Base-by-base conservation (phyloP, 2,329 filamentous ascomycete genomes). In the Meredithiella fracta region DNA sequence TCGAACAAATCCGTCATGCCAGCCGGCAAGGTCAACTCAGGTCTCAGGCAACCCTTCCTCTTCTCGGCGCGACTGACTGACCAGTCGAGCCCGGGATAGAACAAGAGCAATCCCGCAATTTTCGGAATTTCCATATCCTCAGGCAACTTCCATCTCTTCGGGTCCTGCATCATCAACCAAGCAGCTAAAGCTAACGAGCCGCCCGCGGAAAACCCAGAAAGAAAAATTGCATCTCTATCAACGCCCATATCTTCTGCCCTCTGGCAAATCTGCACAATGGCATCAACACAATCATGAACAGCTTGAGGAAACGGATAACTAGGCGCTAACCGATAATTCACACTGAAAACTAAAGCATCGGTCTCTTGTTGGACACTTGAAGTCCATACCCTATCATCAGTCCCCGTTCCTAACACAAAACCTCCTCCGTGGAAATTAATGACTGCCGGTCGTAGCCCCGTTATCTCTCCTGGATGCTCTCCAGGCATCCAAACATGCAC, bases 391-490 rank as follows among this genome's bases (percentile, higher is more conserved):
- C 78, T 75, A 62, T 84, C 81, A 63, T 84, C 78, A 3, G 77
- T 80, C 2, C 75, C 78, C 50, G 73, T 72, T 11, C 82, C 82
- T 31, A 83, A 67, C 5, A 80, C 77, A 67, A 82, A 84, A 3
- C 82, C 82, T 22, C 82, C 82, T 25, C 81, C 81, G 62, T 85
- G 82, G 62, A 81, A 82, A 64, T 83, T 82, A 61, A 85, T 71
- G 26, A 85, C 71, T 17, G 76, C 76, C 0, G 80, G 64, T 15
- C 65, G 67, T 40, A 34, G 26, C 8, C 26, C 26, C 15, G 15
- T 34, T 5, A 26, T 4, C 22, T 31, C 25, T 6, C 31, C 29
- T 11, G 29, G 5, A 5, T 5, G 15, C 2, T 17, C n/a, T 26
- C 25, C 7, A 11, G 70, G 67, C 22, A 65, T 65, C 69, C 70